phyloP scores from a whole-genome alignment of 140 eudicot genomes.

The Oenanthe javanica region DNA sequence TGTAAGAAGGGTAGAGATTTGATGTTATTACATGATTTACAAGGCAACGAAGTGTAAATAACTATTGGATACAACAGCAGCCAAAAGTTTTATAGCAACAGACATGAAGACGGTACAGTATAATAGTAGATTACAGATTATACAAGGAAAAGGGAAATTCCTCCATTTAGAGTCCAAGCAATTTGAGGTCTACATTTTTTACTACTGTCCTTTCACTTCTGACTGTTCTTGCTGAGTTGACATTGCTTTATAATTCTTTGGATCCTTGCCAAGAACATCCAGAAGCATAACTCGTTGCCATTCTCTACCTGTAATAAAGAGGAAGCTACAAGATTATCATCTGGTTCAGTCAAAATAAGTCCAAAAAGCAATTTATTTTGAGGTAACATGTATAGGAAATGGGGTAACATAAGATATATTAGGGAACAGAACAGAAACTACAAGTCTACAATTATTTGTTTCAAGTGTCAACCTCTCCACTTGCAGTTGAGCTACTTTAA shows the following conservation, averaged over 20 bases:
- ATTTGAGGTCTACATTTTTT: background rate
- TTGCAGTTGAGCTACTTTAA: background rate
- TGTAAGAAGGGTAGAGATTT: background rate
- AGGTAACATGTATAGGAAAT: background rate
- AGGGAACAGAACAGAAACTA: background rate
- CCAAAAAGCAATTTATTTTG: background rate
- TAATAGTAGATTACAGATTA: background rate
- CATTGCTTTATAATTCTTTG: constrained; percentile 18
- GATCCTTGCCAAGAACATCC: constrained; percentile 38
- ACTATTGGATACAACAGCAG: background rate
- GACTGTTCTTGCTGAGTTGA: constrained; percentile 13
- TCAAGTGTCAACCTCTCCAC: background rate
- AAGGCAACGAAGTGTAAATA: background rate
- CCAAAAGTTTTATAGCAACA: background rate
- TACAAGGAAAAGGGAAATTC: background rate
- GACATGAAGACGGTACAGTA: background rate
- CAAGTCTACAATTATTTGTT: background rate
- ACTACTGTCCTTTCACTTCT: constrained; percentile 19
- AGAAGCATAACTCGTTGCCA: constrained; percentile 40
- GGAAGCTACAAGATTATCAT: background rate
- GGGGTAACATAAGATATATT: background rate
- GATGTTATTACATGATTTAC: background rate
- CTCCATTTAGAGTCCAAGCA: background rate
- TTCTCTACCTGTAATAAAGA: constrained; percentile 42
- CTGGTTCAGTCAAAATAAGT: background rate